Conservation (phyloP, 1,284 basidiomycete genomes). For the Tremellales sp. region DNA sequence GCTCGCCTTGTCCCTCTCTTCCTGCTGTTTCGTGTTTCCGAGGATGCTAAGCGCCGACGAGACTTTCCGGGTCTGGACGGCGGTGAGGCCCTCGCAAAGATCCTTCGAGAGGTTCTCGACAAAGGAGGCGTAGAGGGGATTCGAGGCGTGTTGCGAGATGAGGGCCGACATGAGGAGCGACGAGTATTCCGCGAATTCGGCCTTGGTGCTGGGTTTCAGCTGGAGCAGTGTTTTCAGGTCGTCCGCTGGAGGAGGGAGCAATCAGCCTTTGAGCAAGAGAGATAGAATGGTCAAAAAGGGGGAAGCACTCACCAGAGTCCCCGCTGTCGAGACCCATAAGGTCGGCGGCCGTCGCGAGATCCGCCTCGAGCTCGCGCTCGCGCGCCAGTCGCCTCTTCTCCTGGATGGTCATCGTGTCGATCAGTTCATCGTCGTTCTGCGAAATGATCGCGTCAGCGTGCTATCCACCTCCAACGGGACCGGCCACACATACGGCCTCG, state of each 20-base stretch:
- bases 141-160: constrained; percentile 69
- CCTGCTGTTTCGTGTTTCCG: constrained; percentile 90
- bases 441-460: too few relatives aligned
- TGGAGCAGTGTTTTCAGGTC: constrained; percentile 63
- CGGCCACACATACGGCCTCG: constrained; percentile 49
- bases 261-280: constrained; percentile 3
- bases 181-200: constrained; percentile 74
- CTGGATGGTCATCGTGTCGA: constrained; percentile 61
- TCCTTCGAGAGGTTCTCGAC: constrained; percentile 74
- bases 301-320: constrained; percentile 31
- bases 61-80: constrained; percentile 82
- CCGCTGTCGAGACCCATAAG: constrained; percentile 70
- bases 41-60: constrained; percentile 75
- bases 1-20: constrained; percentile 73
- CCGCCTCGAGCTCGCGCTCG: constrained; percentile 75
- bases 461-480: too few relatives aligned
- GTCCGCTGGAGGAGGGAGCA: constrained; percentile 3
- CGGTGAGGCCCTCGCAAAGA: constrained; percentile 68
- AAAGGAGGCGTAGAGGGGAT: constrained; percentile 75
- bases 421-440: constrained; percentile 59
- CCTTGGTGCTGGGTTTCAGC: constrained; percentile 74
- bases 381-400: constrained; percentile 70
- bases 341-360: constrained; percentile 75
- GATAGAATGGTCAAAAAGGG: neutral
- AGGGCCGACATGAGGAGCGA: constrained; percentile 66